Evolutionary conservation across 345 rosid genomes (phyloP), one percentile per base, ranked within the genome.

Genomic region (Hibiscus trionum): DNA sequence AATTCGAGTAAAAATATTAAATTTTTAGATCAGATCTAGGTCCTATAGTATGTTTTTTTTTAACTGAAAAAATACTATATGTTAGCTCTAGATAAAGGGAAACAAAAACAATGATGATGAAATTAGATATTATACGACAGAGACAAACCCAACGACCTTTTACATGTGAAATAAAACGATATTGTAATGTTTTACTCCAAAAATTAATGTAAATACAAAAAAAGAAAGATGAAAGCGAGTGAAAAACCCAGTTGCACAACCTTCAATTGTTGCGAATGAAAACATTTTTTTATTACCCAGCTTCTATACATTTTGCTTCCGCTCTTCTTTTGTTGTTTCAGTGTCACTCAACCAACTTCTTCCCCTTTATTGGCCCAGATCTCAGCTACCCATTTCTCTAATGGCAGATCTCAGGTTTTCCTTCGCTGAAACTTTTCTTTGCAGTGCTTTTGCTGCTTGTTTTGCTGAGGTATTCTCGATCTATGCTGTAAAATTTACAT

Each of bases 381-480:
- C 78, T 72, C 55, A 57, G 75, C 77, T 75, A n/a, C 44, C 78
- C 75, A 79, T 82, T 73, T 75, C 76, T 76, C 61, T 75, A 69
- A 83, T 84, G 88, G 87, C 92, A 77, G 93, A 88, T 85, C 87
- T 84, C 81, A 78, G 70, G 83, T 88, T 94, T 80, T 90, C 98
- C 17, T 94, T 94, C 79, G 73, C 83, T 69, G 93, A 88, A 76
- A 85, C 88, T 76, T 91, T 94, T 84, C 66, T 94, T 26, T 91
- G 97, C 73, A 95, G 97, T 74, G 99, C 99, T 61, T 87, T 95
- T 73, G 97, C 99, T 42, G 97, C 99, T 85, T 95, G 99, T 81
- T 90, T 91, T 74, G 99, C 99, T 3, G 99, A 95, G 99, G 99
- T 90, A 79, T 44, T 55, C 27, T 24, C 53, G 76, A 73, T 73